Base-by-base conservation (phyloP, 768 basidiomycete species). In the Trametes cubensis region DNA sequence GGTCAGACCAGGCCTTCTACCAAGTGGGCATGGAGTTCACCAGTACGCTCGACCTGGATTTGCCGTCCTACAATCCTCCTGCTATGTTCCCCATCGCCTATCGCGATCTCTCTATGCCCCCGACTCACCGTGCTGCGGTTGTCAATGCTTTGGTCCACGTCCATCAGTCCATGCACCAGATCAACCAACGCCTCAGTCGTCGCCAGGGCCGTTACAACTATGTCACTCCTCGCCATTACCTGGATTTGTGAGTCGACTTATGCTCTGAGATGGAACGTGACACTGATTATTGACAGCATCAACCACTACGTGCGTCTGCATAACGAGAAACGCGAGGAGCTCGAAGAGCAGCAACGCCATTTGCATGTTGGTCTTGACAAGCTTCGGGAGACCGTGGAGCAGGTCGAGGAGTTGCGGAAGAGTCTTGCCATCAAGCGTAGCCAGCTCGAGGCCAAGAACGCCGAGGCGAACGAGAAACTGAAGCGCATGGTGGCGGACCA, bases 21-120 rank as follows among this genome's bases (percentile, higher is more conserved):
- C 97, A 98, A 80, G 97, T 99, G 62, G 97, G 92, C 45, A 86
- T 91, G 81, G 97, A 98, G 75, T 96, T 99, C 75, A 98, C 96
- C 2, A 85, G 92, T 55, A 89, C 91, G 0, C 83, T 99, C 66
- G 97, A 98, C 75, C 83, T 99, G 65, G 97, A 98, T 70, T 75
- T 93, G 40, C 81, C 91, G 5, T 84, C 87, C 0, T 98, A 95
- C 76, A 80, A 75, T 21, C 86, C 94, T 10, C 92, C 95, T 10
- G 71, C 79, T 17, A 81, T 88, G 65, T 98, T 98, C 87, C 95
- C 95, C 1, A 82, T 94, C 67, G 90, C 90, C 1, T 96, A 95
- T 70, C 87, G 92, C 47, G 87, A 88, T 48, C 80, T 98, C 47
- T 78, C 85, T 2, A 79, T 94, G 73, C 95, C 94, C n/a, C 96